Conservation (phyloP, 1,139 yeast genomes). For the Geotrichum reessii region DNA sequence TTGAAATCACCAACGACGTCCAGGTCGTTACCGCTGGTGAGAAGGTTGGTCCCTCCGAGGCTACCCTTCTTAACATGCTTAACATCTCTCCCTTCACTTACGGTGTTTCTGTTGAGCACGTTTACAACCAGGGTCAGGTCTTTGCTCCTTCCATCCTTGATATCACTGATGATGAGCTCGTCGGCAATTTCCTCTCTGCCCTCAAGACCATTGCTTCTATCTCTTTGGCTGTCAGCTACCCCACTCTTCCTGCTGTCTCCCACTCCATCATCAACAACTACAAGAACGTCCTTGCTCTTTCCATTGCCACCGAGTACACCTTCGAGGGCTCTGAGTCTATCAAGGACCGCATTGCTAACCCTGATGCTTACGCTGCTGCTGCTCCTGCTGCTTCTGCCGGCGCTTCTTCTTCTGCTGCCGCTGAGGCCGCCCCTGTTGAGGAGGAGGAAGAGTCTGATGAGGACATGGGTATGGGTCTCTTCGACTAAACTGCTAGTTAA, state of each 20-base stretch:
- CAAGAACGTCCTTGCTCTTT: slow-evolving; percentile 97
- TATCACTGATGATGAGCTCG: slow-evolving; percentile 95
- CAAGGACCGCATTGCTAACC: slow-evolving; percentile 99
- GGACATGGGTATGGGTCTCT: slow-evolving; percentile 98
- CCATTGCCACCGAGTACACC: slow-evolving; percentile 97
- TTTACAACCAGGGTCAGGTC: slow-evolving; percentile 97
- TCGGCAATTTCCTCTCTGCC: slow-evolving; percentile 87
- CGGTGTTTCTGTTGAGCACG: slow-evolving; percentile 95
- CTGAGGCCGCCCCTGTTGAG: slow-evolving; percentile 68
- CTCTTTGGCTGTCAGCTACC: slow-evolving; percentile 97
- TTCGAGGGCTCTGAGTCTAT: slow-evolving; percentile 98
- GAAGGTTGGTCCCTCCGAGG: slow-evolving; percentile 99
- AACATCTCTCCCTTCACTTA: slow-evolving; percentile 99
- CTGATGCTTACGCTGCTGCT: slow-evolving; percentile 98
- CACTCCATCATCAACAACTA: slow-evolving; percentile 98
- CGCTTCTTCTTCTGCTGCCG: slow-evolving; percentile 57
- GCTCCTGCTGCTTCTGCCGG: slow-evolving; percentile 79
- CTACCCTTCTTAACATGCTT: slow-evolving; percentile 97
- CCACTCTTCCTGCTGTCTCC: slow-evolving; percentile 98
- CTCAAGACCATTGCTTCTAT: slow-evolving; percentile 89
- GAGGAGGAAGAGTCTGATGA: slow-evolving; percentile 73
- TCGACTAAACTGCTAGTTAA: slow-evolving; percentile 57
- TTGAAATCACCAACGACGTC: slow-evolving; percentile 96
- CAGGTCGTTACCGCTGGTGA: slow-evolving; percentile 82
- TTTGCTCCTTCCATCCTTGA: slow-evolving; percentile 96